Percentiles rank a stretch among this genome's conserved stretches.
These are phyloP conservation scores for Colletotrichum orchidophilum DNA, from an alignment of 2,329 filamentous ascomycete species.

Conservation along the genomic window DNA sequence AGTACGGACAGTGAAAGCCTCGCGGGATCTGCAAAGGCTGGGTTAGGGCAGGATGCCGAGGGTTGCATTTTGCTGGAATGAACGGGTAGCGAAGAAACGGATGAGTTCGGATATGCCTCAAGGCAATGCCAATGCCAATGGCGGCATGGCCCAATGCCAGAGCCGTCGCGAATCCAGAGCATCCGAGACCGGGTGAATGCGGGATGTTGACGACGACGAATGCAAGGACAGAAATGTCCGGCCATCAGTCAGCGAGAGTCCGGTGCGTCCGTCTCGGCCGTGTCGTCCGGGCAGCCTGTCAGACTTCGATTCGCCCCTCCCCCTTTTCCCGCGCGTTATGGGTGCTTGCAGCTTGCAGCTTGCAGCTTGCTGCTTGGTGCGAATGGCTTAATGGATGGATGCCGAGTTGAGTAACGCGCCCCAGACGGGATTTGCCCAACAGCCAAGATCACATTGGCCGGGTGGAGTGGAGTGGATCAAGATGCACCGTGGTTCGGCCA, in stretches of 20 bases:
- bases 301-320: not conserved
- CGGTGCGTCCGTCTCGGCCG: constrained; percentile 21
- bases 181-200: constrained; percentile 5
- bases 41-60: constrained; percentile 1
- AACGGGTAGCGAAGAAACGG: not conserved
- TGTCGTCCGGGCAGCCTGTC: constrained; percentile 22
- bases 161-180: not conserved
- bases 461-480: constrained; percentile 10
- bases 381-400: not conserved
- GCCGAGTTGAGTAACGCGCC: constrained; percentile 19
- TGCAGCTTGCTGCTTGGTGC: not conserved
- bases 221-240: constrained; percentile 1
- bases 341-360: not conserved
- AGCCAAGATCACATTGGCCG: constrained; percentile 14
- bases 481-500: not conserved
- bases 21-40: constrained; percentile 5
- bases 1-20: not conserved
- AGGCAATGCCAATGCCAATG: not conserved
- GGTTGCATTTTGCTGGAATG: not conserved
- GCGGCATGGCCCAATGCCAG: not conserved
- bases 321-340: constrained; percentile 20
- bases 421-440: constrained; percentile 21
- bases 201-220: not conserved
- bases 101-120: not conserved
- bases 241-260: constrained; percentile 17